These are phyloP conservation scores for Ophiosphaerella herpotricha DNA, from an alignment of 2,329 filamentous ascomycete genomes.

Conservation along the genomic window DNA sequence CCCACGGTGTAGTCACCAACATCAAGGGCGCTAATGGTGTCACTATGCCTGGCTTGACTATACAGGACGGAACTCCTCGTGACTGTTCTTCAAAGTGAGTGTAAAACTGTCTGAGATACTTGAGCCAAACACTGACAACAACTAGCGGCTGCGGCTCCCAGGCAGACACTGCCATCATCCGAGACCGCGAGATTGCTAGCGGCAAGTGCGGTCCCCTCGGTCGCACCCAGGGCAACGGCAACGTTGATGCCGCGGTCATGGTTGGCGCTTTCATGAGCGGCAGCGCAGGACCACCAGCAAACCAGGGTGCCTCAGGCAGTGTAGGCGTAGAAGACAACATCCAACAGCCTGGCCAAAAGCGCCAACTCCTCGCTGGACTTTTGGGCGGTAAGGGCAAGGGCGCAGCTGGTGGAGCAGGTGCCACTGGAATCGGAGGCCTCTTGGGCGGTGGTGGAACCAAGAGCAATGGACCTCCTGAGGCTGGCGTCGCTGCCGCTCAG, in stretches of 20 bases:
- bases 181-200: constrained; percentile 61
- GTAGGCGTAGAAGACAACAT: constrained; percentile 43
- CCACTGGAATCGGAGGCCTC: constrained; percentile 37
- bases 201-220: constrained; percentile 63
- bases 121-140: constrained; percentile 14
- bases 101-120: background rate
- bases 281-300: constrained; percentile 33
- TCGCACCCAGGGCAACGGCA: constrained; percentile 65
- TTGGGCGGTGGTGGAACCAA: constrained; percentile 54
- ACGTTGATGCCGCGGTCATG: constrained; percentile 63
- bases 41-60: constrained; percentile 64
- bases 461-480: constrained; percentile 54
- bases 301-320: constrained; percentile 35
- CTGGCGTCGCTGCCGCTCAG: constrained; percentile 58
- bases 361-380: constrained; percentile 40
- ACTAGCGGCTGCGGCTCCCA: constrained; percentile 62
- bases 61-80: constrained; percentile 69
- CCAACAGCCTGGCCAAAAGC: constrained; percentile 27
- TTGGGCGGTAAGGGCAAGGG: constrained; percentile 36
- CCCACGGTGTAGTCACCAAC: constrained; percentile 62
- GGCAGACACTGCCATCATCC: constrained; percentile 71
- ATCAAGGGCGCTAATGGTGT: constrained; percentile 66
- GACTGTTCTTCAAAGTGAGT: constrained; percentile 61
- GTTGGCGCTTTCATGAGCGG: constrained; percentile 64
- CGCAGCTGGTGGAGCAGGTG: constrained; percentile 16